Conservation (phyloP, 768 basidiomycete genomes). For the Tylopilus subfusipes region DNA sequence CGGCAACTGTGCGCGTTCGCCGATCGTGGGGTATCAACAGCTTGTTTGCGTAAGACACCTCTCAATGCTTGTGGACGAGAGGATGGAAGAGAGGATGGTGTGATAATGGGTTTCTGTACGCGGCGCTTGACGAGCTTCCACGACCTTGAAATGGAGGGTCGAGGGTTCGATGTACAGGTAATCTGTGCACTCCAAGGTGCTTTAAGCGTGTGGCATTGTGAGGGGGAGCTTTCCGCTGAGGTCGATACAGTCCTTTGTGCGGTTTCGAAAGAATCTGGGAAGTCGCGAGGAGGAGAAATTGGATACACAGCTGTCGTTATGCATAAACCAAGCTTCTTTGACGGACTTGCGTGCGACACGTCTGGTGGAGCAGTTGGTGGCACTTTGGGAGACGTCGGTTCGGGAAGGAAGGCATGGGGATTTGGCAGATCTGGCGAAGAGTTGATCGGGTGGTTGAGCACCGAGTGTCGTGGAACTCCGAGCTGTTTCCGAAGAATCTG, state of each 20-base stretch:
- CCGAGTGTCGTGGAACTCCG: conserved; percentile 31
- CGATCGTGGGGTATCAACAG: neutral
- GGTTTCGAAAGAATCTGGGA: neutral
- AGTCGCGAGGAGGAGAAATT: neutral
- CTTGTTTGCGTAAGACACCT: conserved; percentile 6
- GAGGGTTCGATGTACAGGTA: neutral
- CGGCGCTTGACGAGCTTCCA: conserved; percentile 11
- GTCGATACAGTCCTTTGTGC: neutral
- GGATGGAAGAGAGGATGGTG: neutral
- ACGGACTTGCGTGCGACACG: neutral
- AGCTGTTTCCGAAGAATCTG: conserved; percentile 27
- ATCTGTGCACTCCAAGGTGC: neutral
- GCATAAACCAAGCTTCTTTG: conserved; percentile 1
- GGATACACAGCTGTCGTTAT: conserved; percentile 4
- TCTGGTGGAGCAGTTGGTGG: neutral
- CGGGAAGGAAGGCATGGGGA: conserved; percentile 13
- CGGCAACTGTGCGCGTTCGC: neutral
- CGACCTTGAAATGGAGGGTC: neutral
- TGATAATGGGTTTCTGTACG: neutral
- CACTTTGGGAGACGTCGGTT: neutral
- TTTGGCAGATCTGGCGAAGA: conserved; percentile 24
- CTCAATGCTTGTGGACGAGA: neutral
- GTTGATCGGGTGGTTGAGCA: conserved; percentile 18
- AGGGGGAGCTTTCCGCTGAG: neutral
- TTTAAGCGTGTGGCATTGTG: neutral